Evolutionary conservation across 208 protist genomes (phyloP).

Genomic region (Trypanosoma avium): DNA sequence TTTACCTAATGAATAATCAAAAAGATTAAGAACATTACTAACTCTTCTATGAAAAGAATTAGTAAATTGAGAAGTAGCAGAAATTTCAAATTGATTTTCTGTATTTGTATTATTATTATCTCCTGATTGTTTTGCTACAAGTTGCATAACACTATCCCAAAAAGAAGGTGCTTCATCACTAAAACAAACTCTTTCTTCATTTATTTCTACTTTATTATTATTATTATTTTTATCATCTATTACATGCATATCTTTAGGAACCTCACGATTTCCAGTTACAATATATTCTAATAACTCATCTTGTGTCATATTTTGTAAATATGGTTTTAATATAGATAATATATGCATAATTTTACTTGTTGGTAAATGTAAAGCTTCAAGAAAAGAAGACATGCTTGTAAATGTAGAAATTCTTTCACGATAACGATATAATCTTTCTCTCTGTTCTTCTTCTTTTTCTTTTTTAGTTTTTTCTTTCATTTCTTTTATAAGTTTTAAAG

Average conservation of each 20-base stretch:
- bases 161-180: conserved; percentile 22
- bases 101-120: no score
- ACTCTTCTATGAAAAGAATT: conserved; percentile 74
- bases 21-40: conserved; percentile 59
- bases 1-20: conserved; percentile 65
- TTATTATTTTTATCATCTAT: conserved; percentile 3
- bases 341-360: conserved; percentile 47
- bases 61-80: not conserved
- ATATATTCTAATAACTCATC: conserved; percentile 81
- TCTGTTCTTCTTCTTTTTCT: conserved; percentile 29
- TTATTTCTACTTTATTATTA: not conserved
- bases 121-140: not conserved
- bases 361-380: conserved; percentile 56
- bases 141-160: conserved; percentile 33
- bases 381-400: conserved; percentile 54
- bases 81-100: conserved; percentile 22
- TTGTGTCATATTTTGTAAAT: conserved; percentile 46
- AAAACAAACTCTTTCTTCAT: conserved; percentile 15
- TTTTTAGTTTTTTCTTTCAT: conserved; percentile 20
- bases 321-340: conserved; percentile 29
- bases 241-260: conserved; percentile 70
- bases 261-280: conserved; percentile 55
- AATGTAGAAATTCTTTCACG: conserved; percentile 31
- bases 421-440: conserved; percentile 29
- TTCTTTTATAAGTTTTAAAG: conserved; percentile 28